Evolutionary conservation across 345 rosid genomes (phyloP).

Genomic region (Gossypium raimondii): DNA sequence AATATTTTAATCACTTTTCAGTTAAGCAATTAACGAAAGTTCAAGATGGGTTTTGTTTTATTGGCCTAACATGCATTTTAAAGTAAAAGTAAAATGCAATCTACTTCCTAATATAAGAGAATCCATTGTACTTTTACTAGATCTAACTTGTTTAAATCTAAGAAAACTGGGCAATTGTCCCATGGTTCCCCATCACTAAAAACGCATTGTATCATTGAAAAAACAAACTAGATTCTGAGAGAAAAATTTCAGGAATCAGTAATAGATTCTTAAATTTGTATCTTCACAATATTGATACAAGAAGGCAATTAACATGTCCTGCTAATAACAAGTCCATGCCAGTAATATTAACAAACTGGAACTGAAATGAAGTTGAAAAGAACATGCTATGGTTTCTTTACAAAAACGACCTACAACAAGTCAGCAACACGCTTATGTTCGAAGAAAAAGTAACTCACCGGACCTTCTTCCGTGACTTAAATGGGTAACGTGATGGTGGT

Average conservation of each 20-base stretch:
- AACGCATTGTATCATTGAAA: not conserved
- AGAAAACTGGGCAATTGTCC: not conserved
- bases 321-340: not conserved
- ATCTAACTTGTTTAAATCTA: not conserved
- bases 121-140: too few relatives aligned
- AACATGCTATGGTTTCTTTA: conserved; percentile 20
- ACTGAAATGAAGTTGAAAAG: conserved; percentile 11
- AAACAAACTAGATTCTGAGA: not conserved
- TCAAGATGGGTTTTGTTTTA: too few relatives aligned
- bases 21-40: too few relatives aligned
- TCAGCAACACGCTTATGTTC: too few relatives aligned
- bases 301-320: not conserved
- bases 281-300: not conserved
- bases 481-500: conserved; percentile 54
- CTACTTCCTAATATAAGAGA: too few relatives aligned
- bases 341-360: conserved; percentile 14
- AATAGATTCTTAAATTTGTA: not conserved
- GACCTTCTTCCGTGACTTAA: conserved; percentile 43
- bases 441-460: conserved; percentile 21
- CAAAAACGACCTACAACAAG: not conserved
- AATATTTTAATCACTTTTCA: too few relatives aligned
- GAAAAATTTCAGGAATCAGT: not conserved
- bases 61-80: not conserved
- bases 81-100: not conserved
- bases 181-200: conserved; percentile 1